Evolutionary conservation across 208 protist species (phyloP).

Genomic region (Wallacemonas sp.): DNA sequence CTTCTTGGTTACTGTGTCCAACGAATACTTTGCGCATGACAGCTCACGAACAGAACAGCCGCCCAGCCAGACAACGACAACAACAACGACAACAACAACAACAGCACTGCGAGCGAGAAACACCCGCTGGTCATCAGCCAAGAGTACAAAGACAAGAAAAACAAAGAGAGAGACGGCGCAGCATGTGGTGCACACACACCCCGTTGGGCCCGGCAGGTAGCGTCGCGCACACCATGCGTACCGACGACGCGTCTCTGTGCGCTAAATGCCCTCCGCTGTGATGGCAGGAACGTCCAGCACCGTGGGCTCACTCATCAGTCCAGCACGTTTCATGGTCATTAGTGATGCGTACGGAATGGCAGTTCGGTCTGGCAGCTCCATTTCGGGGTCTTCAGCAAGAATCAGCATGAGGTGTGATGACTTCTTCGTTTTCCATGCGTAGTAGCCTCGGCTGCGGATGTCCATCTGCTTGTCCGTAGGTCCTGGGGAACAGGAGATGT

Average conservation of each 20-base stretch:
- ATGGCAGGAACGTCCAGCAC: constrained; percentile 87
- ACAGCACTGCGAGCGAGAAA: background rate
- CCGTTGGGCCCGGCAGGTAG: background rate
- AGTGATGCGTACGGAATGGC: constrained; percentile 85
- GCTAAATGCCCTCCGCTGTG: constrained; percentile 85
- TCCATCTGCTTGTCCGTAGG: constrained; percentile 92
- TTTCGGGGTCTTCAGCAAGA: constrained; percentile 85
- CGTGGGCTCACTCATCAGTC: constrained; percentile 54
- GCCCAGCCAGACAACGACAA: background rate
- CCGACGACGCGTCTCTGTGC: background rate
- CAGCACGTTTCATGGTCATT: constrained; percentile 80
- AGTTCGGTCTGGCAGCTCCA: constrained; percentile 87
- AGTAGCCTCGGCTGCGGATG: constrained; percentile 85
- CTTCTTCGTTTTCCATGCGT: constrained; percentile 90
- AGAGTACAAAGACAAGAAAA: too few relatives aligned
- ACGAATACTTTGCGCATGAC: too few relatives aligned
- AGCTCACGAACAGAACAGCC: background rate
- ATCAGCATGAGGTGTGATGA: constrained; percentile 85
- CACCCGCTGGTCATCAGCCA: background rate
- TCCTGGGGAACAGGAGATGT: constrained; percentile 81
- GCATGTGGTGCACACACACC: background rate
- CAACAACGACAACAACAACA: background rate
- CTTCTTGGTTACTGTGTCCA: too few relatives aligned
- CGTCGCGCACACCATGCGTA: background rate
- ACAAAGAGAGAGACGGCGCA: too few relatives aligned